phyloP scores from a whole-genome alignment of 2,329 filamentous ascomycete genomes.

The Colletotrichum echinochloae region DNA sequence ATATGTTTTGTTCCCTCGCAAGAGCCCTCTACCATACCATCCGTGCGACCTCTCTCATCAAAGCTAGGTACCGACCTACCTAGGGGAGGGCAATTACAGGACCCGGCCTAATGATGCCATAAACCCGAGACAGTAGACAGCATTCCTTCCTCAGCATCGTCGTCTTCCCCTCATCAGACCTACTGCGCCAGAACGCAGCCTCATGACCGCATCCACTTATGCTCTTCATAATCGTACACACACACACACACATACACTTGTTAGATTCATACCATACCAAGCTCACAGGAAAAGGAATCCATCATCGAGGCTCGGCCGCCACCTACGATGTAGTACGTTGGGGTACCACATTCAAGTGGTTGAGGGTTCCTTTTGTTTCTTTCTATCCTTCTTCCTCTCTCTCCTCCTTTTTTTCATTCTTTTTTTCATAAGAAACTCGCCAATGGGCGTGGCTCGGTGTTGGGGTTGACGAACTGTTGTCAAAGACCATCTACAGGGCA shows the following conservation, averaged over 20 bases:
- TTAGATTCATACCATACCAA: background rate
- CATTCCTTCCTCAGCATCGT: background rate
- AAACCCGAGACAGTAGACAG: background rate
- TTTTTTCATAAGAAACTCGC: background rate
- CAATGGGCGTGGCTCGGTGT: background rate
- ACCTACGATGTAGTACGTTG: background rate
- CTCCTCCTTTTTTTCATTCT: background rate
- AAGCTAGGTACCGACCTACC: too few relatives aligned
- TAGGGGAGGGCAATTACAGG: slow-evolving; percentile 11
- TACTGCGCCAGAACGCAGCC: background rate
- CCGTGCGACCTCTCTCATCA: background rate
- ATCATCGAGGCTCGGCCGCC: background rate
- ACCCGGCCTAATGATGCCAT: background rate
- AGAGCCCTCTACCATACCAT: background rate
- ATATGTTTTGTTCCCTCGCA: slow-evolving; percentile 9
- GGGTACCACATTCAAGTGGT: background rate
- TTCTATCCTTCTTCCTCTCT: background rate
- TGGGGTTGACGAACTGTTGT: background rate
- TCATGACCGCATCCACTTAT: background rate
- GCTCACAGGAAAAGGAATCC: background rate
- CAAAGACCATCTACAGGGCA: background rate
- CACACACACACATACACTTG: background rate
- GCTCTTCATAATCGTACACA: background rate
- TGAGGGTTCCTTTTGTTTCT: background rate
- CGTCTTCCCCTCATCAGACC: background rate